These are phyloP conservation scores for Geranomyces michiganensis DNA, from an alignment of 192 early-diverging fungal species.

Conservation along the genomic window DNA sequence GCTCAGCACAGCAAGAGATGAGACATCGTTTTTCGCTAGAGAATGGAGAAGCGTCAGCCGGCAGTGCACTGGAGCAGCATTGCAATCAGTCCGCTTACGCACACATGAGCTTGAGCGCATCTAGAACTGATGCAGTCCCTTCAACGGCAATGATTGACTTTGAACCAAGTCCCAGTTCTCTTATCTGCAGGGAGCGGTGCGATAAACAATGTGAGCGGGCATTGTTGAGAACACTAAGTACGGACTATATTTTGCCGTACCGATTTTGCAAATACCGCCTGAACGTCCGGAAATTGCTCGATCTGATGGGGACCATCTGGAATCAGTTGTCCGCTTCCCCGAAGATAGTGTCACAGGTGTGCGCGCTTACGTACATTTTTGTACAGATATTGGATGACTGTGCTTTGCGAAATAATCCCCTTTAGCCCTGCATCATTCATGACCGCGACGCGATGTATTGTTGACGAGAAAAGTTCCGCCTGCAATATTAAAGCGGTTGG, in stretches of 20 bases:
- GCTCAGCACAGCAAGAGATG: conserved; percentile 65
- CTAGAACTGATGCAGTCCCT: conserved; percentile 59
- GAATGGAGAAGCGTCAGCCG: conserved; percentile 10
- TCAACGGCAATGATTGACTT: conserved; percentile 57
- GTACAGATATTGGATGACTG: conserved; percentile 69
- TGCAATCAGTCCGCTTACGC: conserved; percentile 28
- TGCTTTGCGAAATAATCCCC: conserved; percentile 79
- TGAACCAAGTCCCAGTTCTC: conserved; percentile 60
- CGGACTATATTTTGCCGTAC: conserved; percentile 33
- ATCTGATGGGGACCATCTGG: not conserved
- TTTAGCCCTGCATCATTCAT: conserved; percentile 65
- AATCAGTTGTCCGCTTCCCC: not conserved
- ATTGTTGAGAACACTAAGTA: not conserved
- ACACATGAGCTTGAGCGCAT: conserved; percentile 70
- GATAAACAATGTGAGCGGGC: not conserved
- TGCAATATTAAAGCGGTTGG: not conserved
- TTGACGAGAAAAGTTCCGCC: conserved; percentile 68
- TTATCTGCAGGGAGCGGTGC: conserved; percentile 40
- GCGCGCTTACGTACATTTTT: conserved; percentile 53
- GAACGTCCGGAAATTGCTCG: conserved; percentile 46
- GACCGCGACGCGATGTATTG: conserved; percentile 80
- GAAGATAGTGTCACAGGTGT: not conserved
- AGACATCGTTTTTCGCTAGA: conserved; percentile 58
- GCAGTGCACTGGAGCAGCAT: conserved; percentile 2
- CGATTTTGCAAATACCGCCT: conserved; percentile 47